These are phyloP conservation scores for Hirsutella minnesotensis DNA, from an alignment of 2,329 filamentous ascomycete genomes.

Conservation along the genomic window DNA sequence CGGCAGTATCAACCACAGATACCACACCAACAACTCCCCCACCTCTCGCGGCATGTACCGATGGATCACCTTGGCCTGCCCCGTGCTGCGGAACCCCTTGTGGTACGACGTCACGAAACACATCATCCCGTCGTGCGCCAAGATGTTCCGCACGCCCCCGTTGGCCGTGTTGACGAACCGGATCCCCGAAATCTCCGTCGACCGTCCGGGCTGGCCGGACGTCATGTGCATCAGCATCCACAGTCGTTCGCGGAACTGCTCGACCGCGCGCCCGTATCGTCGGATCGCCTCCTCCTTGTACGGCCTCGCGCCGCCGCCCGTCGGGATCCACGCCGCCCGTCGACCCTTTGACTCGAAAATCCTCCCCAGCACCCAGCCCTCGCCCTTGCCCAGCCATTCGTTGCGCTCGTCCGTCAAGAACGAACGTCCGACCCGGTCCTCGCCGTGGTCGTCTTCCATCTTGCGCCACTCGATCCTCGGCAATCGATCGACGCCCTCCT, in stretches of 20 bases:
- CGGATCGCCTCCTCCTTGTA: background rate
- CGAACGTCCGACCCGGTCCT: conserved; percentile 1
- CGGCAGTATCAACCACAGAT: too few relatives aligned
- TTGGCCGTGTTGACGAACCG: conserved; percentile 5
- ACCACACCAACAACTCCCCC: too few relatives aligned
- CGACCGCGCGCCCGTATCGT: conserved; percentile 1
- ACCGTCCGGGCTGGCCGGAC: background rate
- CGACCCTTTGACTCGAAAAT: background rate
- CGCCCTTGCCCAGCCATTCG: background rate
- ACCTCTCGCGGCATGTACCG: too few relatives aligned
- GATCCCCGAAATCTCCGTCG: conserved; percentile 3
- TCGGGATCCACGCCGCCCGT: background rate
- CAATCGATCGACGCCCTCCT: background rate
- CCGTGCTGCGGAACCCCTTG: conserved; percentile 10
- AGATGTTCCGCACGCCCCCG: conserved; percentile 5
- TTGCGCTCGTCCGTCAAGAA: conserved; percentile 4
- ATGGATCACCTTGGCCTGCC: conserved; percentile 2
- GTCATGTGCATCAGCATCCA: conserved; percentile 5
- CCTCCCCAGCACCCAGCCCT: background rate
- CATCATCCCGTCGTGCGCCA: conserved; percentile 4
- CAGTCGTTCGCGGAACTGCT: conserved; percentile 4
- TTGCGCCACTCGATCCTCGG: conserved; percentile 1
- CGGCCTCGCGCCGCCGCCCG: background rate
- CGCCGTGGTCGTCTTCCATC: conserved; percentile 3
- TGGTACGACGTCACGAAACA: conserved; percentile 12